Base-by-base conservation (phyloP, 192 early-diverging fungal species). In the Phlyctochytrium planicorne region DNA sequence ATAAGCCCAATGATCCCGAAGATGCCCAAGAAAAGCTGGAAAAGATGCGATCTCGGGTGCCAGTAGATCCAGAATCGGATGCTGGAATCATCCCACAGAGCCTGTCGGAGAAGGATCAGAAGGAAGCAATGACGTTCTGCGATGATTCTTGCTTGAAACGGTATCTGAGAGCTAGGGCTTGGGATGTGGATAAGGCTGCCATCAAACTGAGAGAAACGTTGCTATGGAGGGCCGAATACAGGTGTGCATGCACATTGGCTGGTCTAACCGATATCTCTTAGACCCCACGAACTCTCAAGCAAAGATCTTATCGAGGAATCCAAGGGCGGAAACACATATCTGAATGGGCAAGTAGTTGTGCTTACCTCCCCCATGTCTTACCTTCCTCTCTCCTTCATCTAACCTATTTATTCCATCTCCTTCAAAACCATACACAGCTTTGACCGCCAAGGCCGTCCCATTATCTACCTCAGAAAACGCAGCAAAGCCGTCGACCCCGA, bases 391-490 rank as follows among this genome's bases (percentile, higher is more conserved):
- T 47, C 40, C 40, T 20, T 20, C 20, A 14, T 47, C 40, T 47
- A 6, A 14, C 40, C 10, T 6, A 14, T 20, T 6, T 20, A 14
- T 6, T 14, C 20, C 40, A 20, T 20, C 20, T 20, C 10, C 20
- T 20, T 20, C 20, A 14, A 6, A 6, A 6, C 40, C 10, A 47
- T 14, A 47, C 20, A 25, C 59, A 30, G 64, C 4, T 65, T 68
- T 30, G 66, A 68, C 30, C 12, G 32, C 10, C 29, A 34, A 2
- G 29, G 17, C 31, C 56, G 66, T 2, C 66, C 66, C 25, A 68
- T 68, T 29, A 66, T 68, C 60, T 68, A 68, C 62, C 16, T 68
- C 60, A 66, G 62, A 20, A 68, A 68, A 36, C 66, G 66, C 3
- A 62, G 66, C 27, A 20, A 65, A 2, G 60, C 25, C 16, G 40